Evolutionary conservation across 2,329 filamentous ascomycete genomes (phyloP).

Genomic region (Neurospora sp.): DNA sequence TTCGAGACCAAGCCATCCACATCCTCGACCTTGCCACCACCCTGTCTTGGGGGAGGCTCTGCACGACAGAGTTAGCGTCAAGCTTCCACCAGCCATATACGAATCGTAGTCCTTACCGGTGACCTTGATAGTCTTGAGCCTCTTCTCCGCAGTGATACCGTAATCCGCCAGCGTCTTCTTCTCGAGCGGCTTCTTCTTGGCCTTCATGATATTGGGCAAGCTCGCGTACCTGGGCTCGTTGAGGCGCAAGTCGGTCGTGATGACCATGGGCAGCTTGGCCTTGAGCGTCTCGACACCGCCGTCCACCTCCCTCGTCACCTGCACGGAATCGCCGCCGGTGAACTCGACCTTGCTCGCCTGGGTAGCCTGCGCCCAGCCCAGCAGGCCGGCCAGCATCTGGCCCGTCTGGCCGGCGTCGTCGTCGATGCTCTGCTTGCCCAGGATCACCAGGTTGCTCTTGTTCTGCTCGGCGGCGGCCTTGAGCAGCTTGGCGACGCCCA

Average conservation of each 20-base stretch:
- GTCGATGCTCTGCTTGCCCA: slow-evolving; percentile 98
- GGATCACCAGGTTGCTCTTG: slow-evolving; percentile 80
- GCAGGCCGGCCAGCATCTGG: slow-evolving; percentile 88
- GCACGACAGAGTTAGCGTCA: slow-evolving; percentile 9
- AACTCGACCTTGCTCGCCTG: slow-evolving; percentile 82
- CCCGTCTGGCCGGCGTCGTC: slow-evolving; percentile 93
- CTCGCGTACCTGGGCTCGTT: slow-evolving; percentile 94
- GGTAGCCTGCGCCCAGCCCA: slow-evolving; percentile 91
- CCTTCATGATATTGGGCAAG: slow-evolving; percentile 99
- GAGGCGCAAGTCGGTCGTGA: slow-evolving; percentile 88
- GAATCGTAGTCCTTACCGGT: slow-evolving; percentile 42
- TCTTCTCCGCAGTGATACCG: slow-evolving; percentile 61
- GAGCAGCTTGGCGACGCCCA: slow-evolving; percentile 87
- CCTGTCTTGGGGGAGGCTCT: slow-evolving; percentile 82
- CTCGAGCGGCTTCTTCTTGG: slow-evolving; percentile 98
- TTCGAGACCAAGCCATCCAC: slow-evolving; percentile 90
- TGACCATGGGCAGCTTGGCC: slow-evolving; percentile 79
- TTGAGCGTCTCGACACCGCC: slow-evolving; percentile 85
- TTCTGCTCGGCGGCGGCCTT: slow-evolving; percentile 70
- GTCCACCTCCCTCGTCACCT: slow-evolving; percentile 86
- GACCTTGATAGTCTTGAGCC: slow-evolving; percentile 86
- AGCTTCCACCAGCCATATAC: background rate
- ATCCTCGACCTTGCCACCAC: slow-evolving; percentile 94
- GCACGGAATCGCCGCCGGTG: slow-evolving; percentile 56
- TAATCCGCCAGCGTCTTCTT: slow-evolving; percentile 83